These are phyloP conservation scores for Aspergillus haitiensis DNA, from an alignment of 495 filamentous ascomycete species.

Conservation along the genomic window DNA sequence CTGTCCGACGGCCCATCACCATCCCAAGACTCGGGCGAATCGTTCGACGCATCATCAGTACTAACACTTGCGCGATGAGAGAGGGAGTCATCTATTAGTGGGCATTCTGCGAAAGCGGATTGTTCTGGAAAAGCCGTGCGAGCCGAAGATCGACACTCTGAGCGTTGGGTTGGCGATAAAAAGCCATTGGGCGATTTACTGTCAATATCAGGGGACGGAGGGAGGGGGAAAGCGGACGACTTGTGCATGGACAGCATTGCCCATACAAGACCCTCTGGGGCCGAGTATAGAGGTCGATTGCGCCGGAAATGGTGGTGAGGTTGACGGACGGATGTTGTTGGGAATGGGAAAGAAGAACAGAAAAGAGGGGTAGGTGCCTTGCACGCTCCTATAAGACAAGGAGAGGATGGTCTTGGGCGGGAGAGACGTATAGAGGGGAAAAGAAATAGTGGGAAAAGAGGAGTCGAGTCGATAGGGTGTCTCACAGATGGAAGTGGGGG, in stretches of 20 bases:
- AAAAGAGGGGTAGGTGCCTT: slow-evolving; percentile 3
- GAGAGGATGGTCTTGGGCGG: neutral
- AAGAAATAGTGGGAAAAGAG: neutral
- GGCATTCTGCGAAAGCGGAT: slow-evolving; percentile 26
- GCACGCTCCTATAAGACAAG: neutral
- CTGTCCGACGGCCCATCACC: slow-evolving; percentile 28
- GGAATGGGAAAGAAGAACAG: neutral
- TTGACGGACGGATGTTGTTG: neutral
- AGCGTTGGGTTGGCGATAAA: slow-evolving; percentile 6
- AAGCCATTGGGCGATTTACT: slow-evolving; percentile 20
- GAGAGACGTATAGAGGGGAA: slow-evolving; percentile 5
- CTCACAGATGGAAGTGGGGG: slow-evolving; percentile 19
- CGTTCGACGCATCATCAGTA: slow-evolving; percentile 40
- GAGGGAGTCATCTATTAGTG: slow-evolving; percentile 31
- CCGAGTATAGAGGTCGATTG: slow-evolving; percentile 2
- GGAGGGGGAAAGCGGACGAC: slow-evolving; percentile 25
- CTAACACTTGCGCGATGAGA: slow-evolving; percentile 40
- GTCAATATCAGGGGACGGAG: slow-evolving; percentile 22
- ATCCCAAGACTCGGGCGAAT: slow-evolving; percentile 39
- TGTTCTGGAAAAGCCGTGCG: slow-evolving; percentile 28
- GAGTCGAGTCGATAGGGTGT: slow-evolving; percentile 3
- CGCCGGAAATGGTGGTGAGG: neutral
- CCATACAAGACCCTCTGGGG: slow-evolving; percentile 22
- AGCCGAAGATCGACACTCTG: slow-evolving; percentile 22
- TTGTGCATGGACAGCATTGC: slow-evolving; percentile 52